These are phyloP conservation scores for Megacollybia marginata DNA, from an alignment of 768 basidiomycete species.

Conservation along the genomic window DNA sequence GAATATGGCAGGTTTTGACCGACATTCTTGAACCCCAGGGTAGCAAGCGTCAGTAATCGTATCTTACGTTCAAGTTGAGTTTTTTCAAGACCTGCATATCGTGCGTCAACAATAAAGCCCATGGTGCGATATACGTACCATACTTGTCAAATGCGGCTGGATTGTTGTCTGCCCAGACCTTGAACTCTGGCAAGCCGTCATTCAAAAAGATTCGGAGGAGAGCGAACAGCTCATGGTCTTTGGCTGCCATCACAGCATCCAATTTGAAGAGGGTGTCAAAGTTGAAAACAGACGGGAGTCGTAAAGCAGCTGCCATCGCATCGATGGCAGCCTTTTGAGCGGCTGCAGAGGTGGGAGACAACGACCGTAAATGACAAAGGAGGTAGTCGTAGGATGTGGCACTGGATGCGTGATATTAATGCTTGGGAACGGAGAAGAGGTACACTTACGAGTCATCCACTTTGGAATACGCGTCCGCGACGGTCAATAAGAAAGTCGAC, in stretches of 20 bases:
- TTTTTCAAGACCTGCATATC: constrained; percentile 44
- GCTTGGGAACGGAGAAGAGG: not conserved
- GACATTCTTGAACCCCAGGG: constrained; percentile 70
- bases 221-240: constrained; percentile 64
- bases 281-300: constrained; percentile 64
- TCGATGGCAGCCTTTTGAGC: constrained; percentile 50
- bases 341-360: constrained; percentile 46
- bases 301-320: constrained; percentile 56
- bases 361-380: constrained; percentile 51
- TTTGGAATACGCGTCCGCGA: constrained; percentile 54
- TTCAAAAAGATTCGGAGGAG: constrained; percentile 73
- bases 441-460: constrained; percentile 50
- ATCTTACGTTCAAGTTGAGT: constrained; percentile 71
- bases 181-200: constrained; percentile 54
- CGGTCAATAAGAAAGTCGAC: constrained; percentile 53
- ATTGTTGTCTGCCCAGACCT: constrained; percentile 50
- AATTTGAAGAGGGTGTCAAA: constrained; percentile 77
- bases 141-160: constrained; percentile 43
- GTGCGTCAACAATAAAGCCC: not conserved
- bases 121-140: constrained; percentile 30
- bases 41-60: constrained; percentile 66
- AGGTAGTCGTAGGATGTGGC: constrained; percentile 57
- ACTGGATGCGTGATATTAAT: constrained; percentile 25
- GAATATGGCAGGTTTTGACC: constrained; percentile 69
- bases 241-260: constrained; percentile 56